Base-by-base conservation (phyloP, 257 asterid species). In the Solanum verrucosum region DNA sequence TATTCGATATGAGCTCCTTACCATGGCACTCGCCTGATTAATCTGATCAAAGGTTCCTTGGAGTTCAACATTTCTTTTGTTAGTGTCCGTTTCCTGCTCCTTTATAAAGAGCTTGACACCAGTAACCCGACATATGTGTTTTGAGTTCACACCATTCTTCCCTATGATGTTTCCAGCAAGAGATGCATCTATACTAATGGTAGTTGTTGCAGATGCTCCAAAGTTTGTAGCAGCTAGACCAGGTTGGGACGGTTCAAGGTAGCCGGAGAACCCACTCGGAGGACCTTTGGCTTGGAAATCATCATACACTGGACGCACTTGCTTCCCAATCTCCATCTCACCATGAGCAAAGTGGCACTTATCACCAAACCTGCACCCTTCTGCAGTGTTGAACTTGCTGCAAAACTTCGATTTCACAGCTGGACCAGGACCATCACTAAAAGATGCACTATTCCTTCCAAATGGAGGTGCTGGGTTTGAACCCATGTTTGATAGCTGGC, bases 271-370 rank as follows among this genome's bases (percentile, higher is more conserved):
- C 29, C 94, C 94, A 46, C 90, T 88, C 4, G 92, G 92, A 44
- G 94, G 88, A 35, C 95, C 94, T 34, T 86, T 38, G 11, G 89
- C 81, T 21, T 88, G 96, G 71, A 92, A 96, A 84, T 95, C 96
- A 23, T 94, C 94, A 0, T 92, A 94, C 63, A 91, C 87, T 35
- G 93, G 88, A 33, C 52, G 71, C 5, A 92, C 84, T 60, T 94
- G 92, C 90, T 87, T 95, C 18, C 96, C 98, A 8, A 96, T 93
- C 90, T 96, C 99, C 96, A 95, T 93, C 56, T 96, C 98, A 4
- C 99, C 98, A 59, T 95, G 99, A 29, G 99, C 99, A 44, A 96
- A 95, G 89, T 93, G 90, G 92, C 99, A 96, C 88, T 93, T 93
- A 88, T 95, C 95, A 3, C 98, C 98, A 23, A 91, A 96, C 89